phyloP scores from a whole-genome alignment of 179 eudicot genomes.

The Drosera spatulata region DNA sequence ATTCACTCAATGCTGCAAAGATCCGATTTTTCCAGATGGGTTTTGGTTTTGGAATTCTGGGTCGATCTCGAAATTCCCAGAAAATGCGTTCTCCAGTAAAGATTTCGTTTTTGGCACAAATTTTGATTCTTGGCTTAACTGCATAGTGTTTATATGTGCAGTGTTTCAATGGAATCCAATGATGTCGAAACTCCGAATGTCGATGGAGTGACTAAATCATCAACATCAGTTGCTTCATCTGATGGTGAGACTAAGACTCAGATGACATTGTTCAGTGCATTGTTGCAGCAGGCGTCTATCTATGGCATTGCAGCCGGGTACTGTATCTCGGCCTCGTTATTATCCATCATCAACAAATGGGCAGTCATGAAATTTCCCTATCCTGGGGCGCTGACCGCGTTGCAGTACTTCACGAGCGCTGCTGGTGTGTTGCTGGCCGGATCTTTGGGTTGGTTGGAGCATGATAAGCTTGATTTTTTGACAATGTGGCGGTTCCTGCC shows the following conservation, averaged over 20 bases:
- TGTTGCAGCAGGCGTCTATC: conserved; percentile 63
- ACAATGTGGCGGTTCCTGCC: conserved; percentile 91
- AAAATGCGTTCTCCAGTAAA: too few species aligned
- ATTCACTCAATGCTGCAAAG: too few species aligned
- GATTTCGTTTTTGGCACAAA: too few species aligned
- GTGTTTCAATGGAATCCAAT: conserved; percentile 8
- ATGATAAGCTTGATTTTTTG: conserved; percentile 54
- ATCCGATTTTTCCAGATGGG: too few species aligned
- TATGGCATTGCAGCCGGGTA: conserved; percentile 90
- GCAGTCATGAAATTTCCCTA: conserved; percentile 97
- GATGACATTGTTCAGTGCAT: conserved; percentile 38
- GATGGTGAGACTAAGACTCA: conserved; percentile 11
- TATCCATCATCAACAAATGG: conserved; percentile 93
- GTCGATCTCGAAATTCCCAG: too few species aligned
- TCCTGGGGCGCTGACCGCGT: conserved; percentile 87
- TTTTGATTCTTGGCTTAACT: too few species aligned
- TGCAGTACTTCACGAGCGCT: conserved; percentile 91
- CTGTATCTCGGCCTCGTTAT: conserved; percentile 85
- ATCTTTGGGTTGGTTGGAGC: conserved; percentile 55
- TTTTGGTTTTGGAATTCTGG: too few species aligned
- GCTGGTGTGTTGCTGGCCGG: conserved; percentile 63
- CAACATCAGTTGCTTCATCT: conserved; percentile 13
- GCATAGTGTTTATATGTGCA: too few species aligned
- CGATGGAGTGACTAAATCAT: conserved; percentile 15
- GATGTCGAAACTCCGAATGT: conserved; percentile 53